Conservation (phyloP, 345 rosid genomes). For the Citrus unshiu region DNA sequence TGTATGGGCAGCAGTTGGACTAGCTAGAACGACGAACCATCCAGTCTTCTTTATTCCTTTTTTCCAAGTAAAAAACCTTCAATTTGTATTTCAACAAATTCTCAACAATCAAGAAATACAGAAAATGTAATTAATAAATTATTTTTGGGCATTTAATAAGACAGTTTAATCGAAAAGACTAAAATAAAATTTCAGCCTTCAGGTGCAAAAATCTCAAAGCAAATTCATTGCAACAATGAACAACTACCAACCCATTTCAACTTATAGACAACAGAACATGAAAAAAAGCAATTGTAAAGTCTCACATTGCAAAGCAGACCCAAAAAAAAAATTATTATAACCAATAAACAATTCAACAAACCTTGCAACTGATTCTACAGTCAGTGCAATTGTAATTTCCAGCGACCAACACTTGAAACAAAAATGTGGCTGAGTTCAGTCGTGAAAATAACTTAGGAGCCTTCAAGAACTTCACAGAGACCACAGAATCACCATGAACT, state of each 20-base stretch:
- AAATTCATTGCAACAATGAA: neutral
- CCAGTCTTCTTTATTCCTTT: neutral
- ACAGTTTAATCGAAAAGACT: neutral
- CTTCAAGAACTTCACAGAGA: constrained; percentile 60
- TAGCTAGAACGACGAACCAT: neutral
- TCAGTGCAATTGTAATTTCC: constrained; percentile 48
- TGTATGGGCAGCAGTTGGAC: neutral
- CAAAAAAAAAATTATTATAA: neutral
- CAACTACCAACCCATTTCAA: neutral
- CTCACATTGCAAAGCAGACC: neutral
- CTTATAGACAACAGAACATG: neutral
- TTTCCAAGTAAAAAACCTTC: neutral
- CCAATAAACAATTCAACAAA: constrained; percentile 15
- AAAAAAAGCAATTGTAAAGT: neutral
- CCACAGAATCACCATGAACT: constrained; percentile 36
- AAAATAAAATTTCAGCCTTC: neutral
- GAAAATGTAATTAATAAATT: neutral
- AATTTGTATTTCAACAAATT: neutral
- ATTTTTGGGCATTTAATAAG: neutral
- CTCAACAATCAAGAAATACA: neutral
- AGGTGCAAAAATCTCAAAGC: neutral
- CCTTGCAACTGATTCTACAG: constrained; percentile 75
- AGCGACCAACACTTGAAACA: constrained; percentile 48
- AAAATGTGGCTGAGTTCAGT: constrained; percentile 60
- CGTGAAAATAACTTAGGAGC: constrained; percentile 59